Base-by-base conservation (phyloP, 2,329 filamentous ascomycete genomes). In the Iodosphaeria phyllophila region DNA sequence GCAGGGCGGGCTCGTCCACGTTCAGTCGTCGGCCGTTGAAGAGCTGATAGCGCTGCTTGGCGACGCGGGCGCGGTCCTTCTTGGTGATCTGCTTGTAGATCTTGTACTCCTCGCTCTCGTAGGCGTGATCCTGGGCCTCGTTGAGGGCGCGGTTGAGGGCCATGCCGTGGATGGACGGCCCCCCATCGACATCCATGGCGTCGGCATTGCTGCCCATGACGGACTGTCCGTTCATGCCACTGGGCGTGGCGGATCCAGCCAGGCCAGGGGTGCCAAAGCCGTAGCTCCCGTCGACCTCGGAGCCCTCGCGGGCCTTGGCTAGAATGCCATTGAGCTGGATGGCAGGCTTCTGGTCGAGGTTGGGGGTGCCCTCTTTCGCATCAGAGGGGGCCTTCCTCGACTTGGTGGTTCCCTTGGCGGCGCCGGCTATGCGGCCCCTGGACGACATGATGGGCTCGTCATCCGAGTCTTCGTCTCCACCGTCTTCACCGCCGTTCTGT, bases 81-180 rank as follows among this genome's bases (percentile, higher is more conserved):
- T 95, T 95, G 2, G 89, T 98, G 20, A 92, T 82, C 49, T 95
- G 86, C 54, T 95, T 98, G 89, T 91, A 98, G 18, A 89, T 78
- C 46, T 91, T 92, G 53, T 89, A 92, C 43, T 93, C 86, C 30
- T 95, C 84, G 38, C 95, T 84, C 37, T 91, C 71, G 36, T 82
- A 82, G 8, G 67, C 64, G 36, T 92, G 79, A 37, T 91, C 77
- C 9, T 59, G 63, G 16, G 66, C 65, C 30, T 75, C 62, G 10
- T 66, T 67, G 28, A 78, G 61, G 1, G 69, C 64, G 25, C 74
- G 67, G 19, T 61, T 62, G 12, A 77, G 43, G 1, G 63, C 58
- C 44, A 77, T 60, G 13, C 69, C 72, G 35, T 69, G 74, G 19
- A 80, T 55, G 3, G 73, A 74, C 5, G 74, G 66, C n/a, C n/a